Evolutionary conservation across 164 flowering plant species (phyloP).

Genomic region (Sedum album): DNA sequence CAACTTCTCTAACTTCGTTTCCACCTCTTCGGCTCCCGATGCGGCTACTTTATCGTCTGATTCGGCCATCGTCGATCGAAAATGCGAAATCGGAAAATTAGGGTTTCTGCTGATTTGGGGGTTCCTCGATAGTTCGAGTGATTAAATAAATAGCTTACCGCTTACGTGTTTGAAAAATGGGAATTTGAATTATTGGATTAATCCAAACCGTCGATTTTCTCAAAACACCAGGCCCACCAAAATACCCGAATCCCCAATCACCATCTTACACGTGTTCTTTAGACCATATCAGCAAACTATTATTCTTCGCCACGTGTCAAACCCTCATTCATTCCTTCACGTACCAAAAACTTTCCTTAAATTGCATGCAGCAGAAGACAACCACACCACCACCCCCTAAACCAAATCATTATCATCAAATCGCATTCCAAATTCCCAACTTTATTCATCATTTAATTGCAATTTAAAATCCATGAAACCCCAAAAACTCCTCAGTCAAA

Average conservation of each 20-base stretch:
- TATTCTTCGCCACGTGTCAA: neutral
- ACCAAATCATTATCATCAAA: neutral
- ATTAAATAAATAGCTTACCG: no score
- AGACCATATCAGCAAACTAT: no score
- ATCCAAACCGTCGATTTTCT: no score
- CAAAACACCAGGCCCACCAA: no score
- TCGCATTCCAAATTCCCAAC: no score
- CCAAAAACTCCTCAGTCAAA: neutral
- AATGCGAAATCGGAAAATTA: neutral
- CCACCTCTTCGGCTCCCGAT: neutral
- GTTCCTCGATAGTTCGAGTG: no score
- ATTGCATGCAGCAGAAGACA: neutral
- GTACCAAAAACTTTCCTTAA: neutral
- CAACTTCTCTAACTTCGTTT: conserved; percentile 1
- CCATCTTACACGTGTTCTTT: no score
- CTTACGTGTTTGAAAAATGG: no score
- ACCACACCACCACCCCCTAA: neutral
- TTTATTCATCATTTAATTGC: neutral
- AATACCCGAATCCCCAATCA: no score
- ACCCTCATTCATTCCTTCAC: neutral
- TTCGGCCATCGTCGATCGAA: neutral
- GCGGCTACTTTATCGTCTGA: neutral
- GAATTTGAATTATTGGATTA: no score
- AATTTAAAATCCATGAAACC: neutral
- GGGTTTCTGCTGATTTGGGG: neutral